phyloP scores from a whole-genome alignment of 1,284 basidiomycete genomes.

The Cutaneotrichosporon mucoides region DNA sequence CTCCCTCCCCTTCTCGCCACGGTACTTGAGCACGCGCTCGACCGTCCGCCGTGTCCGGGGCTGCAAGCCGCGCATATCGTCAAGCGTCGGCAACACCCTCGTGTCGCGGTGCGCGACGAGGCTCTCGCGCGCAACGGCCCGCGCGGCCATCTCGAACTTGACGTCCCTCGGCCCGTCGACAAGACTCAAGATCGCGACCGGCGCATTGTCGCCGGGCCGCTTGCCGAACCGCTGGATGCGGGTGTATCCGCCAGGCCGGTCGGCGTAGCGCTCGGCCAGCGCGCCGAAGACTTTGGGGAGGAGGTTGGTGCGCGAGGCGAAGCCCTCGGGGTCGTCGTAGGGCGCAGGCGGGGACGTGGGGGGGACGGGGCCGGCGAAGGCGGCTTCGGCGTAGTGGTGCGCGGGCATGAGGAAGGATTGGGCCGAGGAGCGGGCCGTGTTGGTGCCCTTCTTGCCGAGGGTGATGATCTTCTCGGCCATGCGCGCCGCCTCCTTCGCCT shows the following conservation, averaged over 20 bases:
- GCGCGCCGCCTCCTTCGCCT: conserved; percentile 86
- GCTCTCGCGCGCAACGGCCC: conserved; percentile 71
- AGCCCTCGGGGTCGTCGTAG: conserved; percentile 35
- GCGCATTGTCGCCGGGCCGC: conserved; percentile 88
- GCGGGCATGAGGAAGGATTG: conserved; percentile 65
- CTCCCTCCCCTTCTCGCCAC: conserved; percentile 36
- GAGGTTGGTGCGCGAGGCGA: conserved; percentile 52
- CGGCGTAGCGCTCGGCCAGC: conserved; percentile 74
- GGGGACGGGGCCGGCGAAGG: conserved; percentile 23
- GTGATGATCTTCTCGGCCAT: conserved; percentile 95
- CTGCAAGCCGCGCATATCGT: not conserved
- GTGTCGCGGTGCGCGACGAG: not conserved
- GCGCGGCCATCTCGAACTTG: conserved; percentile 76
- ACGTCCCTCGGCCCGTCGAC: conserved; percentile 92
- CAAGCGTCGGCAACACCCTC: not conserved
- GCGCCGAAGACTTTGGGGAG: conserved; percentile 76
- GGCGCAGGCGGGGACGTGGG: conserved; percentile 6
- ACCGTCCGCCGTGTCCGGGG: conserved; percentile 1
- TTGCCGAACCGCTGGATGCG: conserved; percentile 86
- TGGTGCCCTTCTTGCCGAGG: conserved; percentile 73
- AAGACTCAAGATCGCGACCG: conserved; percentile 83
- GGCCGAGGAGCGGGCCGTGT: conserved; percentile 62
- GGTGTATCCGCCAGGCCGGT: conserved; percentile 90
- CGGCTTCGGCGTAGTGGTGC: conserved; percentile 26
- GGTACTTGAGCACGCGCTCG: conserved; percentile 47